phyloP scores from a whole-genome alignment of 345 rosid genomes.

The Cardiospermum halicacabum region DNA sequence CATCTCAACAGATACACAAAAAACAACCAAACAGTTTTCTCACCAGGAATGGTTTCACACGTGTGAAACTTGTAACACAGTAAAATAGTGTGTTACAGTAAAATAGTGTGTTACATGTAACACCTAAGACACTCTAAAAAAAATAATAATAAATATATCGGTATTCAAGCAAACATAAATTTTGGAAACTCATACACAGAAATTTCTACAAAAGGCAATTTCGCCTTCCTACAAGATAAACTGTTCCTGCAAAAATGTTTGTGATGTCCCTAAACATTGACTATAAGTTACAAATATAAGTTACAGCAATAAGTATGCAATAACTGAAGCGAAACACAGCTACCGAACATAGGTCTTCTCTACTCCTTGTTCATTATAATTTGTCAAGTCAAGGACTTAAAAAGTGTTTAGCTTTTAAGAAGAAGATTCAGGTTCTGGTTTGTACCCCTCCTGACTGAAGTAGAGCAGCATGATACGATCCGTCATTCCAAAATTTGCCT shows the following conservation, averaged over 20 bases:
- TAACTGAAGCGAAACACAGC: constrained; percentile 20
- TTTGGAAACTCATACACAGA: constrained; percentile 21
- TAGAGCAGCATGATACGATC: constrained; percentile 11
- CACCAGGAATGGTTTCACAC: no score
- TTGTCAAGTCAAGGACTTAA: constrained; percentile 18
- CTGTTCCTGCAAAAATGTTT: constrained; percentile 40
- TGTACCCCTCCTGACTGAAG: constrained; percentile 7
- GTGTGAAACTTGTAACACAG: no score
- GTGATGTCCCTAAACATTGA: constrained; percentile 14
- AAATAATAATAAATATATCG: no score
- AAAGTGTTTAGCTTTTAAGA: constrained; percentile 6
- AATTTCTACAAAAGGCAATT: constrained; percentile 27
- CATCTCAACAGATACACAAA: no score
- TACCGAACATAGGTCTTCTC: constrained; percentile 19
- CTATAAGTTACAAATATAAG: no score
- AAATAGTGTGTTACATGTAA: no score
- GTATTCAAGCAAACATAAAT: constrained; percentile 18
- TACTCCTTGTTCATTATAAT: constrained; percentile 20
- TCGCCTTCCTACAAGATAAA: constrained; percentile 23
- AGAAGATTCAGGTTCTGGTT: constrained; percentile 8
- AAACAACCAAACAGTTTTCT: no score
- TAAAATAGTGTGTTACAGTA: no score
- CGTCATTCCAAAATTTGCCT: background rate
- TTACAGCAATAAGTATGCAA: constrained; percentile 24
- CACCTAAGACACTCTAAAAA: no score